Evolutionary conservation across 2,329 filamentous ascomycete genomes (phyloP).

Genomic region (Epichloe gansuensis): DNA sequence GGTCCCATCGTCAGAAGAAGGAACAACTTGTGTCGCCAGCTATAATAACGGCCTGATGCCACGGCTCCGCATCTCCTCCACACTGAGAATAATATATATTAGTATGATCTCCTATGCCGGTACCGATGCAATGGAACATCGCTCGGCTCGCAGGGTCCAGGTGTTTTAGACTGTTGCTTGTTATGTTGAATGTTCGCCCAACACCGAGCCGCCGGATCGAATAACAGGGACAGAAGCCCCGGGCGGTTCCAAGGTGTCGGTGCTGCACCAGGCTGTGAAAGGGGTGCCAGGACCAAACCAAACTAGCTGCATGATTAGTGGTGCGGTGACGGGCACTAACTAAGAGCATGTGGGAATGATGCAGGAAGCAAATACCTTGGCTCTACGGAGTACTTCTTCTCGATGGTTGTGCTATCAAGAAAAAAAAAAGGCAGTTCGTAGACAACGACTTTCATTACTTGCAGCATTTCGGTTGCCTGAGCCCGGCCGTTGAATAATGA

Average conservation of each 20-base stretch:
- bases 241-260: background rate
- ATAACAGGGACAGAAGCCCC: background rate
- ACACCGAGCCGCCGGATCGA: background rate
- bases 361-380: background rate
- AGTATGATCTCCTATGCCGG: background rate
- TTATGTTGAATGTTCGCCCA: background rate
- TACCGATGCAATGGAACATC: conserved; percentile 1
- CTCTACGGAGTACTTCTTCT: background rate
- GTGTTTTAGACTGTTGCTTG: background rate
- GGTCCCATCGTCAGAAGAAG: background rate
- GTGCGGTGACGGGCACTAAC: conserved; percentile 5
- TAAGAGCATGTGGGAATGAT: background rate
- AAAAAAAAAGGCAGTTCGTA: too few species aligned
- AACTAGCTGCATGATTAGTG: background rate
- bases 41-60: background rate
- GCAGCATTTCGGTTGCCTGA: too few species aligned
- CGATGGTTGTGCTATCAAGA: background rate
- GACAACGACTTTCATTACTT: too few species aligned
- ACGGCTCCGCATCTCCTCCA: background rate
- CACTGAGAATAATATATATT: background rate
- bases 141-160: background rate
- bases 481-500: too few species aligned
- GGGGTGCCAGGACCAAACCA: background rate
- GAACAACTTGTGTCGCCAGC: background rate
- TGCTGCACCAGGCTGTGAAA: background rate